A percentile compares a stretch with the other conserved stretches of the same genome.
Conservation (phyloP, 176 grass and related monocot species). For the Zoysia japonica region DNA sequence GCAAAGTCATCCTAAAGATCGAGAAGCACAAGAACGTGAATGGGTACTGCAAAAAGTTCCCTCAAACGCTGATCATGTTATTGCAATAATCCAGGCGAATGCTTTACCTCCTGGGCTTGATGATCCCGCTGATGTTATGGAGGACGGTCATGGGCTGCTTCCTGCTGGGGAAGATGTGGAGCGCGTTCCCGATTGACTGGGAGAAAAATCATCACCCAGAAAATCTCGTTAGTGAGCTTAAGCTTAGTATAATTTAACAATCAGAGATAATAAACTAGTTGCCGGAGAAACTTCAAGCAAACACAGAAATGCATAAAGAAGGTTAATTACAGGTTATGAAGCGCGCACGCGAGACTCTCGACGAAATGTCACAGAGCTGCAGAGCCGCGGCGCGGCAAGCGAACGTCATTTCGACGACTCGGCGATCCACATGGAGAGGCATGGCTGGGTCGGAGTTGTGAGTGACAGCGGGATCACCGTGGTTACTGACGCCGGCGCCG, state of each 20-base stretch:
- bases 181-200: slow-evolving; percentile 57
- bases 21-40: not conserved
- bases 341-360: slow-evolving; percentile 11
- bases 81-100: too few relatives aligned
- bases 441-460: not conserved
- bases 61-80: not conserved
- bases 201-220: not conserved
- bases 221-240: not conserved
- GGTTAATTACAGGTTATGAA: not conserved
- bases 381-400: not conserved
- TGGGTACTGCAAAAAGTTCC: not conserved
- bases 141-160: slow-evolving; percentile 63
- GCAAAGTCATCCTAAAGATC: slow-evolving; percentile 66
- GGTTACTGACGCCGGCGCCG: not conserved
- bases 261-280: not conserved
- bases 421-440: not conserved
- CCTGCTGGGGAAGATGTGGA: slow-evolving; percentile 59
- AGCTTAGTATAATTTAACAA: not conserved
- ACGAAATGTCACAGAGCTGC: slow-evolving; percentile 24
- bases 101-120: slow-evolving; percentile 58
- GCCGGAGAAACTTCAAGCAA: not conserved
- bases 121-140: slow-evolving; percentile 61
- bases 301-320: not conserved
- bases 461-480: not conserved
- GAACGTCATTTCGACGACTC: not conserved